Evolutionary conservation across 2,329 filamentous ascomycete genomes (phyloP).

Genomic region (Chaetomiaceae sp.): DNA sequence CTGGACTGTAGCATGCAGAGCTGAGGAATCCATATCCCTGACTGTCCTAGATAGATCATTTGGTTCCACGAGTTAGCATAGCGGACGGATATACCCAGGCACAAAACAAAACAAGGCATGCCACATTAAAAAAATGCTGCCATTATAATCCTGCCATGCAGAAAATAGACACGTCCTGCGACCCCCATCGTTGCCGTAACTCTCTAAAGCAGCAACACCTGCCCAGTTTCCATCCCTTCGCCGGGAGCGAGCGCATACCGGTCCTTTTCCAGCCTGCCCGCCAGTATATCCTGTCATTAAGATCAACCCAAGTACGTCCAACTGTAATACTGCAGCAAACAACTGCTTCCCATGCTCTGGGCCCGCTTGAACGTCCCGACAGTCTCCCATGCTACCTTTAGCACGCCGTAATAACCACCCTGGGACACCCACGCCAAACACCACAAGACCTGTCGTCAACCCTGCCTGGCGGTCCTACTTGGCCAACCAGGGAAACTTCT

Average conservation of each 20-base stretch:
- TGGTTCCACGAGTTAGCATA: not conserved
- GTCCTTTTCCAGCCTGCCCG: not conserved
- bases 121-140: not conserved
- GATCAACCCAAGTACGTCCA: not conserved
- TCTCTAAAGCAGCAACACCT: constrained; percentile 1
- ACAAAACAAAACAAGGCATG: not conserved
- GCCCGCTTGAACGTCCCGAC: not conserved
- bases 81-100: not conserved
- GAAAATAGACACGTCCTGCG: not conserved
- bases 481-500: constrained; percentile 64
- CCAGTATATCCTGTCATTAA: constrained; percentile 1
- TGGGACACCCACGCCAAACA: too few species aligned
- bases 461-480: constrained; percentile 31
- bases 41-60: too few species aligned
- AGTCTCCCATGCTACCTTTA: not conserved
- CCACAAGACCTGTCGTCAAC: not conserved
- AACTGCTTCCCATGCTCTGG: not conserved
- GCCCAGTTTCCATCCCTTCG: not conserved
- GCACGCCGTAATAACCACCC: not conserved
- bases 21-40: not conserved
- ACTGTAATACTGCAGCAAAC: not conserved
- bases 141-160: not conserved
- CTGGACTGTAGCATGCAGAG: not conserved
- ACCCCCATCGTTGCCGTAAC: constrained; percentile 11
- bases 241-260: not conserved